These are phyloP conservation scores for Microcyclosporella mali DNA, from an alignment of 2,329 filamentous ascomycete genomes.

Conservation along the genomic window DNA sequence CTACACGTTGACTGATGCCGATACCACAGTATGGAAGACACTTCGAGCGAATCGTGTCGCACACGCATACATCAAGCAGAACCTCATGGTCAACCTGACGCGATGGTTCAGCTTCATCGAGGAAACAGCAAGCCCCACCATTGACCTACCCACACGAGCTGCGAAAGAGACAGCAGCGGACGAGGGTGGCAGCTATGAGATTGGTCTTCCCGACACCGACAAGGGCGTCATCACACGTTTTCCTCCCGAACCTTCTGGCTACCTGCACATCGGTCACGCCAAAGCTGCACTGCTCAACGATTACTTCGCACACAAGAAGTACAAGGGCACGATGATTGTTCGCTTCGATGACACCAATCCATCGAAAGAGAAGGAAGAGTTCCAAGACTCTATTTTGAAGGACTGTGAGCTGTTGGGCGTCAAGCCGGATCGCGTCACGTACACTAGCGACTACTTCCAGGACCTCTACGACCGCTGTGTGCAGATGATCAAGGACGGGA, in stretches of 20 bases:
- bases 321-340: slow-evolving; percentile 82
- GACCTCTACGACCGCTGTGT: slow-evolving; percentile 81
- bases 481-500: slow-evolving; percentile 75
- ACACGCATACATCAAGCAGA: slow-evolving; percentile 72
- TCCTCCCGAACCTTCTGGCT: slow-evolving; percentile 90
- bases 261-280: slow-evolving; percentile 91
- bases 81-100: slow-evolving; percentile 65
- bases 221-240: slow-evolving; percentile 89
- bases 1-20: slow-evolving; percentile 68
- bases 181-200: slow-evolving; percentile 81
- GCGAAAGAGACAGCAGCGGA: slow-evolving; percentile 59
- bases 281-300: slow-evolving; percentile 92
- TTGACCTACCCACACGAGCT: slow-evolving; percentile 45
- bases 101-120: slow-evolving; percentile 88
- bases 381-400: slow-evolving; percentile 85
- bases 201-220: slow-evolving; percentile 75
- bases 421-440: slow-evolving; percentile 76
- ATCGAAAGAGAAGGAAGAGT: slow-evolving; percentile 94
- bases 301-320: slow-evolving; percentile 91
- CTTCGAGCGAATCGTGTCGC: slow-evolving; percentile 81
- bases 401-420: slow-evolving; percentile 89
- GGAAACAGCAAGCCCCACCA: slow-evolving; percentile 63
- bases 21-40: slow-evolving; percentile 76
- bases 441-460: slow-evolving; percentile 94
- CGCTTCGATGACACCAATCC: slow-evolving; percentile 98